phyloP scores from a whole-genome alignment of 129 eudicot genomes.

The Silybum marianum region DNA sequence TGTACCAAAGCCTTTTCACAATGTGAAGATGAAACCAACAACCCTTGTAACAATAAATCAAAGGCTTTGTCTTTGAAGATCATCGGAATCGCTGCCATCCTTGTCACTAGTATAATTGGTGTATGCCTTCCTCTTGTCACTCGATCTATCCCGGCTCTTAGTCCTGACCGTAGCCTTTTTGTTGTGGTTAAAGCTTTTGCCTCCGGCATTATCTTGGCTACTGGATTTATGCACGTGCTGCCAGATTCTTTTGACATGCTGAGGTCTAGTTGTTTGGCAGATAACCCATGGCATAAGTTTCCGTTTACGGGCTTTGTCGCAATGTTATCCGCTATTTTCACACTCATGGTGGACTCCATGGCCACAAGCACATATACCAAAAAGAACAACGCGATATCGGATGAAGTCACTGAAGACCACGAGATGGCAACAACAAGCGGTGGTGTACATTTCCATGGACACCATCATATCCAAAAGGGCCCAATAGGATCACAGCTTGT shows the following conservation, averaged over 20 bases:
- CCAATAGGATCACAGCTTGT: slow-evolving; percentile 43
- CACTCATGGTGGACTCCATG: slow-evolving; percentile 72
- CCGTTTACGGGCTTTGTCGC: slow-evolving; percentile 68
- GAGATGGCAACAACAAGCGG: slow-evolving; percentile 34
- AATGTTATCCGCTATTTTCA: slow-evolving; percentile 61
- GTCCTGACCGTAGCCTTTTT: slow-evolving; percentile 61
- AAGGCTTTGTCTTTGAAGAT: slow-evolving; percentile 57
- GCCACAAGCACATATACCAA: slow-evolving; percentile 57
- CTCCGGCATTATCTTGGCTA: slow-evolving; percentile 65
- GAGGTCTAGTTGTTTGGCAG: slow-evolving; percentile 47
- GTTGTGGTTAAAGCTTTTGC: slow-evolving; percentile 65
- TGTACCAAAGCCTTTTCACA: slow-evolving; percentile 39
- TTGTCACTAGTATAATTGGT: slow-evolving; percentile 62
- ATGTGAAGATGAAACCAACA: slow-evolving; percentile 44
- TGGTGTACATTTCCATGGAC: slow-evolving; percentile 45
- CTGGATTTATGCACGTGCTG: slow-evolving; percentile 70
- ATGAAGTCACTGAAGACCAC: slow-evolving; percentile 32
- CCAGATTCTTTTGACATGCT: slow-evolving; percentile 72
- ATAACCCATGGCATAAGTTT: slow-evolving; percentile 62
- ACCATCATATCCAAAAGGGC: slow-evolving; percentile 43
- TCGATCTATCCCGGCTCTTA: slow-evolving; percentile 52
- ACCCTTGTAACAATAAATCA: slow-evolving; percentile 52
- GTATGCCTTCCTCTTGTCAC: slow-evolving; percentile 59
- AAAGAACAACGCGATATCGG: slow-evolving; percentile 24
- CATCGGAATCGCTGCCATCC: slow-evolving; percentile 52